A percentile compares a stretch with the other conserved stretches of the same genome.
These are phyloP conservation scores for Lentinula lateritia DNA, from an alignment of 768 basidiomycete genomes.

Conservation along the genomic window DNA sequence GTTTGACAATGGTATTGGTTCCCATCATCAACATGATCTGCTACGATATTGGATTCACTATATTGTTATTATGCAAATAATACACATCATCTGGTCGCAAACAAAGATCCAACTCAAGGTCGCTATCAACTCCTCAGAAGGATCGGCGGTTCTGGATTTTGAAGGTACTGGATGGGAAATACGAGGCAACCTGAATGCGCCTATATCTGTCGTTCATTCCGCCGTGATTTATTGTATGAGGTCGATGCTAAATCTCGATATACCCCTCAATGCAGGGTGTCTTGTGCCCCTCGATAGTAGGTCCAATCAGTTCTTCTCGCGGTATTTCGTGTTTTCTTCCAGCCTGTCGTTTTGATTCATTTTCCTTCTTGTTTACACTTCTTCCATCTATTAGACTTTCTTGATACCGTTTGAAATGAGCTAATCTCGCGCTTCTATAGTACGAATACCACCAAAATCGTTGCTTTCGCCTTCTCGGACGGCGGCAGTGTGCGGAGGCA, in stretches of 20 bases:
- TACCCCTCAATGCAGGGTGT: slow-evolving; percentile 92
- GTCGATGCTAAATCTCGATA: slow-evolving; percentile 78
- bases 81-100: background rate
- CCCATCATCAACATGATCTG: background rate
- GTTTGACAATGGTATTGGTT: background rate
- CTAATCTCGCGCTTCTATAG: slow-evolving; percentile 26
- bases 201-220: slow-evolving; percentile 81
- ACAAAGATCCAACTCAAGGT: slow-evolving; percentile 68
- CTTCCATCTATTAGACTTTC: background rate
- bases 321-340: background rate
- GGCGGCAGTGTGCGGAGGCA: slow-evolving; percentile 90
- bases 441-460: slow-evolving; percentile 76
- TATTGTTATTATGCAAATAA: background rate
- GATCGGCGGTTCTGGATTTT: slow-evolving; percentile 84
- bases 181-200: slow-evolving; percentile 79
- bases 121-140: slow-evolving; percentile 65
- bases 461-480: slow-evolving; percentile 78
- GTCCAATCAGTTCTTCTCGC: slow-evolving; percentile 11
- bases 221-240: slow-evolving; percentile 90
- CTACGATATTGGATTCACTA: background rate
- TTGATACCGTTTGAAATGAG: background rate
- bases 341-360: background rate
- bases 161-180: slow-evolving; percentile 79
- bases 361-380: background rate
- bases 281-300: slow-evolving; percentile 78